Evolutionary conservation across 352 stramenopile genomes (phyloP), one percentile per base, ranked within the genome.

Genomic region (Halophytophthora polymorphica): DNA sequence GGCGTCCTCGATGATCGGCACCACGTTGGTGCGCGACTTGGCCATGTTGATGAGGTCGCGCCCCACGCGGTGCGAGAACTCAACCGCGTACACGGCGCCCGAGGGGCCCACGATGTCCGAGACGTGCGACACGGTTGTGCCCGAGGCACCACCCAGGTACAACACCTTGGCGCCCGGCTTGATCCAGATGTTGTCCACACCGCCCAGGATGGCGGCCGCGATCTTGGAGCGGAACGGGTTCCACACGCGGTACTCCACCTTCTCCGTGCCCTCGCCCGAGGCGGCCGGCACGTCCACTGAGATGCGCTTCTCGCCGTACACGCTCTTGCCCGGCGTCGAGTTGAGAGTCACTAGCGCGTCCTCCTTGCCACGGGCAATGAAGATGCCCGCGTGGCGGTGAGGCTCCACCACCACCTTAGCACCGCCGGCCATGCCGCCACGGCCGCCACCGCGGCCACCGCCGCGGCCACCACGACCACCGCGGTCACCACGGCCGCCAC

Each of bases 171-270:
- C 86, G 40, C 96, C 96, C 38, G 97, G 97, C 43, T 80, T 80
- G 65, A 99, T 99, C 88, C 83, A 98, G 58, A 99, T 99, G 75
- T 99, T 98, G 75, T 98, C 90, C 15, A 98, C 90, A 80, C 97
- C 97, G 60, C 96, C 97, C n/a, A 99, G 80, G 64, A 99, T 98
- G 28, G 96, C 96, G 28, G 97, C 97, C 28, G 96, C 97, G 36
- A 99, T 85, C 90, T 99, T 99, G 45, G 96, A 99, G 59, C 97
- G 90, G 90, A 99, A 99, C 53, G 97, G 97, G 83, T 99, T 99
- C 97, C 97, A 99, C 53, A 99, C 96, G 57, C 97, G 93, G 81
- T 99, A 99, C 78, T 99, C 97, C 29, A 99, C 89, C 87, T 99
- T 99, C 59, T 95, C 89, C 0, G 88, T 88, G 49, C 87, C 85